phyloP scores from a whole-genome alignment of 202 grass and related monocot species.

The Setaria italica region DNA sequence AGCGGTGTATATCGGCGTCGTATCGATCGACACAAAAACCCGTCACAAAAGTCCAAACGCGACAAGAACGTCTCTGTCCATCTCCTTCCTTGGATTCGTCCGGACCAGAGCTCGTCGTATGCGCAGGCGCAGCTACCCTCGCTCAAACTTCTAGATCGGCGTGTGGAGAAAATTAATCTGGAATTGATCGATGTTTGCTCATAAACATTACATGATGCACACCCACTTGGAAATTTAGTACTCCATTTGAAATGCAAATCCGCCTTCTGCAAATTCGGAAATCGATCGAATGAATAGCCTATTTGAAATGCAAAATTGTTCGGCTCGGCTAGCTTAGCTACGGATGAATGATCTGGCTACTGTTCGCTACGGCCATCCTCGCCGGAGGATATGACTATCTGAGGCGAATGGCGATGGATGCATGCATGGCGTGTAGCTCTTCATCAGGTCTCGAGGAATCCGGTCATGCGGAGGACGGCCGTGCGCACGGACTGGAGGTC shows the following conservation, averaged over 20 bases:
- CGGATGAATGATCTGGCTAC: background rate
- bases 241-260: background rate
- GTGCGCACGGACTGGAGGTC: constrained; percentile 62
- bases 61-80: background rate
- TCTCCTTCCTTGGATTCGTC: background rate
- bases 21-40: background rate
- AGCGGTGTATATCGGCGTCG: background rate
- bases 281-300: background rate
- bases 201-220: background rate
- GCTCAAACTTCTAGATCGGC: constrained; percentile 2
- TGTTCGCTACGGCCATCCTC: background rate
- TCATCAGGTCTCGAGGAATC: constrained; percentile 65
- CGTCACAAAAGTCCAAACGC: background rate
- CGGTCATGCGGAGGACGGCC: constrained; percentile 74
- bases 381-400: too few species aligned
- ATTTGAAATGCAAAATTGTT: background rate
- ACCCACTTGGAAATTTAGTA: background rate
- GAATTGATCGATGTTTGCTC: background rate
- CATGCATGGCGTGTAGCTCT: background rate
- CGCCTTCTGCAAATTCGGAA: background rate
- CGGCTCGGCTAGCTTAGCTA: background rate
- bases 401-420: too few species aligned
- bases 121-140: background rate
- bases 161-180: background rate
- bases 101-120: background rate